Percentiles rank a stretch among this genome's conserved stretches.
Conservation (phyloP, 345 rosid species). For the Cardamine chenopodiifolia region DNA sequence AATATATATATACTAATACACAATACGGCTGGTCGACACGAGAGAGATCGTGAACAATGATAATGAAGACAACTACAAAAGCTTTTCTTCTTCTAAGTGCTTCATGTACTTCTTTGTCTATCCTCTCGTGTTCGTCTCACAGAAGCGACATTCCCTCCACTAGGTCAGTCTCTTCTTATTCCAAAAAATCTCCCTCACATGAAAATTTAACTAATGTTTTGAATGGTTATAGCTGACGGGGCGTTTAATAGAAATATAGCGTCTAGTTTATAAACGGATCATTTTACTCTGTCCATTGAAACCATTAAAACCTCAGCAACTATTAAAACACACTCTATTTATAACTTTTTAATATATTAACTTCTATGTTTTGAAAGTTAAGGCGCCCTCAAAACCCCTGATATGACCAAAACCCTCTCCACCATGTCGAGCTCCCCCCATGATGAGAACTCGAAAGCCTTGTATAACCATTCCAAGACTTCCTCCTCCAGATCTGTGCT, state of each 20-base stretch:
- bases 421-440: too few relatives aligned
- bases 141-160: background rate
- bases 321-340: too few relatives aligned
- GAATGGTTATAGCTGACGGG: background rate
- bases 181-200: background rate
- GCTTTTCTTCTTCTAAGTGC: background rate
- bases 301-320: too few relatives aligned
- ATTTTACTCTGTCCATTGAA: background rate
- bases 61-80: background rate
- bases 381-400: too few relatives aligned
- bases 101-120: background rate
- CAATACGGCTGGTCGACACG: background rate
- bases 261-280: background rate
- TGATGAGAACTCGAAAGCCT: too few relatives aligned
- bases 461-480: background rate
- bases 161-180: background rate
- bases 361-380: too few relatives aligned
- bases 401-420: too few relatives aligned
- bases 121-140: background rate
- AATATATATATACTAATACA: background rate
- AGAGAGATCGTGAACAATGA: background rate
- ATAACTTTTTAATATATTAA: too few relatives aligned
- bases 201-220: background rate
- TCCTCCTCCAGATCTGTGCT: background rate
- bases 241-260: background rate